phyloP scores from a whole-genome alignment of 345 rosid species.

The Eutrema japonicum region DNA sequence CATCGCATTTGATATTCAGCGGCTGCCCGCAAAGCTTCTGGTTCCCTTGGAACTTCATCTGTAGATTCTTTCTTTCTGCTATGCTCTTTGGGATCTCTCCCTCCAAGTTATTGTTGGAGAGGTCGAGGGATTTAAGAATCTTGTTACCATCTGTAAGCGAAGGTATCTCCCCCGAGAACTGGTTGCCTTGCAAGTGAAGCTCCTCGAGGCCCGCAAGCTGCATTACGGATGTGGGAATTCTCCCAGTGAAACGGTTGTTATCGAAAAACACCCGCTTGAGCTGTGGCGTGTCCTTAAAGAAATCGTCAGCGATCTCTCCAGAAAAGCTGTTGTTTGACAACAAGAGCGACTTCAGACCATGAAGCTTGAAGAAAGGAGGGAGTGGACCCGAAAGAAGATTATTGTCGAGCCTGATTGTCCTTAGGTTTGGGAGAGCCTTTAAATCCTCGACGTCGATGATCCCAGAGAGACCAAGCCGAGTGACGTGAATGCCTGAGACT shows the following conservation, averaged over 20 bases:
- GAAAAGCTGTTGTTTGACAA: constrained; percentile 62
- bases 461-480: constrained; percentile 61
- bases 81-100: constrained; percentile 65
- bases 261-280: constrained; percentile 67
- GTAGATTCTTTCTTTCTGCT: constrained; percentile 43
- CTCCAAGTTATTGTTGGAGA: constrained; percentile 64
- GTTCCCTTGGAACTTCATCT: constrained; percentile 53
- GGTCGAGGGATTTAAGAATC: constrained; percentile 47
- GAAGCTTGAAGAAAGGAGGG: constrained; percentile 64
- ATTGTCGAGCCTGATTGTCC: constrained; percentile 58
- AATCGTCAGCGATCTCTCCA: constrained; percentile 60
- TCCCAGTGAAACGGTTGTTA: constrained; percentile 58
- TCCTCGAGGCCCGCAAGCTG: constrained; percentile 54
- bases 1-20: constrained; percentile 40
- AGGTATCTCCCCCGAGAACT: constrained; percentile 72
- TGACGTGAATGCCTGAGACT: constrained; percentile 63
- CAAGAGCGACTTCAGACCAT: constrained; percentile 51
- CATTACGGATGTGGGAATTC: constrained; percentile 57
- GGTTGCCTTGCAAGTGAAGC: constrained; percentile 72
- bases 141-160: constrained; percentile 40
- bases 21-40: constrained; percentile 60
- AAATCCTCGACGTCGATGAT: constrained; percentile 54
- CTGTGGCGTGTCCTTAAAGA: constrained; percentile 52
- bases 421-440: constrained; percentile 45
- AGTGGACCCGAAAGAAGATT: constrained; percentile 64